Conservation (phyloP, 2,329 filamentous ascomycete species). For the Colletotrichum costaricense region DNA sequence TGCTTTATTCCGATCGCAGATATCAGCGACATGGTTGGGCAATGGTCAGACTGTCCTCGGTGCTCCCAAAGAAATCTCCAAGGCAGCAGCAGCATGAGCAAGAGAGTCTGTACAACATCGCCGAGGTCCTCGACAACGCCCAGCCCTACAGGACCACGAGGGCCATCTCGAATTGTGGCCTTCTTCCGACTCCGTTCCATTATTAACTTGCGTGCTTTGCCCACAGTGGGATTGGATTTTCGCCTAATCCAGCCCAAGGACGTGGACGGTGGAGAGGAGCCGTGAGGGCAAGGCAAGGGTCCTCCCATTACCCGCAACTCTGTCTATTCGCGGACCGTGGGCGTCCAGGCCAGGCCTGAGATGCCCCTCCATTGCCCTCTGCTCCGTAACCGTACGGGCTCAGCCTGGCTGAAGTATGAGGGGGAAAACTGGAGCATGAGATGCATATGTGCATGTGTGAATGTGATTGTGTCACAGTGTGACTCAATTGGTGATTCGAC, state of each 20-base stretch:
- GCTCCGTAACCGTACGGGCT: no score
- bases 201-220: neutral
- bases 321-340: neutral
- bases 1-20: conserved; percentile 12
- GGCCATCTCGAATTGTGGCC: neutral
- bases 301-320: neutral
- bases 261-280: neutral
- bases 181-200: neutral
- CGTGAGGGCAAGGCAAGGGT: neutral
- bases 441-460: neutral
- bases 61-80: neutral
- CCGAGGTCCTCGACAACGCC: no score
- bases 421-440: neutral
- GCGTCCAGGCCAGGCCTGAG: neutral
- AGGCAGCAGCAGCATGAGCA: neutral
- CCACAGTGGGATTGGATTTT: conserved; percentile 18
- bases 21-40: neutral
- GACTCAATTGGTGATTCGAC: neutral
- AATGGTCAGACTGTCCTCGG: neutral
- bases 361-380: conserved; percentile 2
- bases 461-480: neutral
- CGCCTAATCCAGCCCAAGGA: conserved; percentile 4
- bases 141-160: no score
- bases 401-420: neutral
- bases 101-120: neutral